Evolutionary conservation across 352 stramenopile genomes (phyloP).

Genomic region (Globisporangium parvum): DNA sequence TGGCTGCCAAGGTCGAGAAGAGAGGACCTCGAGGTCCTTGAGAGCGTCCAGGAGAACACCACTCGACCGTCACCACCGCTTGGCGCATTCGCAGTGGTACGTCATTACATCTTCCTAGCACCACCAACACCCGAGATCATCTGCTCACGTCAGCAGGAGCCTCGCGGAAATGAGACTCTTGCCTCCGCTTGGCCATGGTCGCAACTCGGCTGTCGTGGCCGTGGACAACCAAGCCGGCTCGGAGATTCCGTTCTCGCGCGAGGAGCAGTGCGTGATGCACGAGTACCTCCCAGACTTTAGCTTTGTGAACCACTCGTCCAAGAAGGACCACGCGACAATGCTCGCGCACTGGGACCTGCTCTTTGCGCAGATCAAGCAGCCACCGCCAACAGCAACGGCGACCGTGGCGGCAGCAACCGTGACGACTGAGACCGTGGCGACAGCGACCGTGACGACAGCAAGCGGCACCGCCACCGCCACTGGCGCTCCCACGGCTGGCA

Average conservation of each 20-base stretch:
- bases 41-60: too few species aligned
- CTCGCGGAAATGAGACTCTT: neutral
- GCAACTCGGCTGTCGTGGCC: constrained; percentile 13
- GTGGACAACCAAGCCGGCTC: constrained; percentile 12
- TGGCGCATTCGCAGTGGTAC: too few species aligned
- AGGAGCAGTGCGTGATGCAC: constrained; percentile 16
- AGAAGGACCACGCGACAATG: constrained; percentile 15
- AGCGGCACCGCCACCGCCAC: neutral
- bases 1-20: too few species aligned
- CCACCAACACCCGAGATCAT: too few species aligned
- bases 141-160: too few species aligned
- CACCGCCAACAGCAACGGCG: neutral
- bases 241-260: constrained; percentile 11
- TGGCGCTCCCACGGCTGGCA: neutral
- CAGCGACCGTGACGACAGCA: too few species aligned
- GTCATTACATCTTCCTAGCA: too few species aligned
- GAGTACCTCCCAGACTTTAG: constrained; percentile 26
- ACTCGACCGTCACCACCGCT: too few species aligned
- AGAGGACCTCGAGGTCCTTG: too few species aligned
- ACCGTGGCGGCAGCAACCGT: neutral
- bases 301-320: constrained; percentile 19
- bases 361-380: constrained; percentile 17
- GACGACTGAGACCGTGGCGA: too few species aligned
- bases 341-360: constrained; percentile 25
- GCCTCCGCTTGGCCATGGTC: neutral